phyloP scores from a whole-genome alignment of 306 rosid genomes.

The Betula pendula region DNA sequence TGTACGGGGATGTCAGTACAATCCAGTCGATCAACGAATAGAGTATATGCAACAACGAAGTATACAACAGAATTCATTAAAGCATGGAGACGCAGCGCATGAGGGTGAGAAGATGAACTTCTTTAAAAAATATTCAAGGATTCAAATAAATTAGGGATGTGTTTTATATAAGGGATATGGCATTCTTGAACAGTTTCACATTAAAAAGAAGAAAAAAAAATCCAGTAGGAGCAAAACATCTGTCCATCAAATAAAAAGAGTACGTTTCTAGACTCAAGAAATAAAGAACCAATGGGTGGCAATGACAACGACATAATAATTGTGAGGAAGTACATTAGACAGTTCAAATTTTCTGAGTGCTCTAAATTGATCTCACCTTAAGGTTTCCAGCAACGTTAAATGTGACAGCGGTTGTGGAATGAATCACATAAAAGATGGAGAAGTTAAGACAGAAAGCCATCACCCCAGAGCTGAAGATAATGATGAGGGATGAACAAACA shows the following conservation, averaged over 20 bases:
- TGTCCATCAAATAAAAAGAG: not conserved
- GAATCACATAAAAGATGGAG: conserved; percentile 96
- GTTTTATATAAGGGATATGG: not conserved
- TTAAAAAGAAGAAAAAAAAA: not conserved
- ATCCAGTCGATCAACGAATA: not conserved
- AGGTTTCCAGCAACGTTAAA: conserved; percentile 98
- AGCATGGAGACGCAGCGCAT: not conserved
- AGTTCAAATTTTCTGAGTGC: conserved; percentile 19
- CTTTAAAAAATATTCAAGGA: not conserved
- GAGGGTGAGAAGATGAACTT: conserved; percentile 1
- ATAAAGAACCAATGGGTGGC: conserved; percentile 5
- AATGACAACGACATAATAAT: conserved; percentile 12
- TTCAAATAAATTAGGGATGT: not conserved
- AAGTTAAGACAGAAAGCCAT: conserved; percentile 96
- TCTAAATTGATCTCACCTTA: conserved; percentile 60
- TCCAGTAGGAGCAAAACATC: not conserved
- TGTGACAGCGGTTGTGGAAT: conserved; percentile 94
- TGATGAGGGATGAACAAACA: conserved; percentile 65
- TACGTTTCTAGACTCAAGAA: not conserved
- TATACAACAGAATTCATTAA: conserved; percentile 7
- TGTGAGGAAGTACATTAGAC: conserved; percentile 1
- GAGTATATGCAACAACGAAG: not conserved
- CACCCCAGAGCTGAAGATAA: conserved; percentile 88
- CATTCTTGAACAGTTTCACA: not conserved
- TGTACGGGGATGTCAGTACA: not conserved